A percentile compares a stretch with the other conserved stretches of the same genome.
Evolutionary conservation across 139 green algal genomes (phyloP).

Genomic region (Astrephomene gubernaculifera): DNA sequence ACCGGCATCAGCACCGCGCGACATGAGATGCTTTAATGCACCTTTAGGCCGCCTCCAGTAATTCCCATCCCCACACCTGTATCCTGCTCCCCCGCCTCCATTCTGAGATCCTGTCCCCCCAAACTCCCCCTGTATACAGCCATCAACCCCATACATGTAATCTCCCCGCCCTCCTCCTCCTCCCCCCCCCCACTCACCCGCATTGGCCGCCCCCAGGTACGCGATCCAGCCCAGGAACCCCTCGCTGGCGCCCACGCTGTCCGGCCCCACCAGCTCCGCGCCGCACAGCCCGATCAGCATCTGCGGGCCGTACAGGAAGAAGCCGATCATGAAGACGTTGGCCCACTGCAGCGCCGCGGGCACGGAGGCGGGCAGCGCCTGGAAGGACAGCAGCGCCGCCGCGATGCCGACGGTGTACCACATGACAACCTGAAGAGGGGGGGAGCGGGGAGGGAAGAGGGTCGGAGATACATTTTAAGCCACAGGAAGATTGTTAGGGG

Average conservation of each 20-base stretch:
- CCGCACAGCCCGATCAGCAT: slow-evolving; percentile 98
- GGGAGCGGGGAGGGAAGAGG: not conserved
- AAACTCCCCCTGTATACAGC: not conserved
- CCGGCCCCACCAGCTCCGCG: slow-evolving; percentile 92
- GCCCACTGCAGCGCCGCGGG: slow-evolving; percentile 83
- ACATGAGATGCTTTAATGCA: too few relatives aligned
- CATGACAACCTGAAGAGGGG: slow-evolving; percentile 85
- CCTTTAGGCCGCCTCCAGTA: too few relatives aligned
- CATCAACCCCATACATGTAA: not conserved
- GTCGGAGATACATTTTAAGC: too few relatives aligned
- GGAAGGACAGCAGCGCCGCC: slow-evolving; percentile 78
- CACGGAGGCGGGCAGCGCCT: slow-evolving; percentile 71
- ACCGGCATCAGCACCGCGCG: too few relatives aligned
- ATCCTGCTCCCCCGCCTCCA: too few relatives aligned
- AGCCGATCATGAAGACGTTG: slow-evolving; percentile 95
- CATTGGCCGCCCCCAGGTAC: slow-evolving; percentile 78
- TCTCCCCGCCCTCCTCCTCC: not conserved
- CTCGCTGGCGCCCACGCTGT: slow-evolving; percentile 90
- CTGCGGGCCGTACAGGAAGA: slow-evolving; percentile 92
- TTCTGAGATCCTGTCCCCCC: too few relatives aligned
- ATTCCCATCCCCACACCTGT: too few relatives aligned
- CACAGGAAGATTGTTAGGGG: too few relatives aligned
- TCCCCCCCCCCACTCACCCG: slow-evolving; percentile 41
- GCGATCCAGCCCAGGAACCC: slow-evolving; percentile 96
- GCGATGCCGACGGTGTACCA: slow-evolving; percentile 93